Percentiles rank a stretch among this genome's conserved stretches.
Conservation (phyloP, 2,329 filamentous ascomycete genomes). For the Annulohypoxylon truncatum region DNA sequence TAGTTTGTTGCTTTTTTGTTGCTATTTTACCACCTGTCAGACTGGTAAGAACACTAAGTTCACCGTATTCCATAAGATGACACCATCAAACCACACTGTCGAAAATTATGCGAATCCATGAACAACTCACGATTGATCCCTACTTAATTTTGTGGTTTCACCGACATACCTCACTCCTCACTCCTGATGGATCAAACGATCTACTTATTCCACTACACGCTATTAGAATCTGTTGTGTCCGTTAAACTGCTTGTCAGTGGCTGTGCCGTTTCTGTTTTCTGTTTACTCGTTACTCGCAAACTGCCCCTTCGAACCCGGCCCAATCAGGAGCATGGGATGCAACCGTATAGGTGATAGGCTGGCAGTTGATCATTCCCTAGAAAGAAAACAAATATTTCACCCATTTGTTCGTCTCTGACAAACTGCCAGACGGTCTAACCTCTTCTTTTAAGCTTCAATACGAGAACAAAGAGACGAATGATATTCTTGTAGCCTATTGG, state of each 20-base stretch:
- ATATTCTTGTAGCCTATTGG: conserved; percentile 19
- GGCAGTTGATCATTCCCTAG: neutral
- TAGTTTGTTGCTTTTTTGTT: neutral
- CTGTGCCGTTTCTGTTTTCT: neutral
- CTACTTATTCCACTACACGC: conserved; percentile 14
- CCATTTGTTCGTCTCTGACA: neutral
- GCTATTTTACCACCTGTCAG: neutral
- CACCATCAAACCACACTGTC: conserved; percentile 19
- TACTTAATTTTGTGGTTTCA: conserved; percentile 33
- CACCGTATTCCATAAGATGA: conserved; percentile 11
- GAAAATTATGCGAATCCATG: conserved; percentile 24
- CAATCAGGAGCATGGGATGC: neutral
- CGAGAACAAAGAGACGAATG: conserved; percentile 23
- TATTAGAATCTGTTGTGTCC: neutral
- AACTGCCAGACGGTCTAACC: neutral
- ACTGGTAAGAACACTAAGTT: neutral
- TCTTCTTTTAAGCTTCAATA: conserved; percentile 17
- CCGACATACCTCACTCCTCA: conserved; percentile 16
- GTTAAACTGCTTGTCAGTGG: neutral
- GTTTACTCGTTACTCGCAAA: conserved; percentile 8
- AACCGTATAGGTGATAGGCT: neutral
- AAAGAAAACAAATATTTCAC: conserved; percentile 3
- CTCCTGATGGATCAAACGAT: conserved; percentile 29
- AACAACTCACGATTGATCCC: conserved; percentile 9
- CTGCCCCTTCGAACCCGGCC: neutral